A percentile compares a stretch with the other conserved stretches of the same genome.
Evolutionary conservation across 2,329 filamentous ascomycete species (phyloP).

Genomic region (Onygenales sp.): DNA sequence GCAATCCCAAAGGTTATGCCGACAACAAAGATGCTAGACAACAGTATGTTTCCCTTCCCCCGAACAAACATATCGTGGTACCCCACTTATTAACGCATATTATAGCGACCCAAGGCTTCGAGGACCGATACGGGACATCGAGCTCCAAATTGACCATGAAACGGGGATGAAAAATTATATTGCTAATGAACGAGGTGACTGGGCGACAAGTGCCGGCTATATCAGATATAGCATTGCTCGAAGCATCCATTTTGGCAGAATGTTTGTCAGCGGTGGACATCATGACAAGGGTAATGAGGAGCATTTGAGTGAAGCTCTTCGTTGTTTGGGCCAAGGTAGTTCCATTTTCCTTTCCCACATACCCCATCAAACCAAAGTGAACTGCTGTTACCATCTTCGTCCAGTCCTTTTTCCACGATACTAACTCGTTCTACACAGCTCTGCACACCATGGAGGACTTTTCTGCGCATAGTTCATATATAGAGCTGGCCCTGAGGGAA

Average conservation of each 20-base stretch:
- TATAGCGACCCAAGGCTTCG: slow-evolving; percentile 62
- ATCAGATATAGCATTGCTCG: slow-evolving; percentile 65
- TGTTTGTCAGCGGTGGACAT: slow-evolving; percentile 58
- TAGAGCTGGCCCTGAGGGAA: slow-evolving; percentile 66
- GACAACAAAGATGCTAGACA: slow-evolving; percentile 77
- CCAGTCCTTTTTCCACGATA: neutral
- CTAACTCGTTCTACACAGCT: neutral
- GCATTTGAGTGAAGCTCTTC: slow-evolving; percentile 69
- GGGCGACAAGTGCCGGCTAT: slow-evolving; percentile 85
- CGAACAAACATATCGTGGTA: neutral
- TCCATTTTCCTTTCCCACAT: neutral
- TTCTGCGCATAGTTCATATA: slow-evolving; percentile 75
- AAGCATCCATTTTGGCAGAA: slow-evolving; percentile 66
- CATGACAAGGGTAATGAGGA: slow-evolving; percentile 56
- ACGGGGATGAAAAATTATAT: slow-evolving; percentile 99
- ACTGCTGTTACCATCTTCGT: too few species aligned
- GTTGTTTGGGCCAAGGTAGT: slow-evolving; percentile 62
- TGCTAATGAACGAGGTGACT: slow-evolving; percentile 74
- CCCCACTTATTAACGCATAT: slow-evolving; percentile 28
- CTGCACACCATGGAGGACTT: slow-evolving; percentile 72
- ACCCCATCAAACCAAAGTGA: too few species aligned
- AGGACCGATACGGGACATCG: slow-evolving; percentile 61
- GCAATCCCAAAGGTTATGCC: slow-evolving; percentile 74
- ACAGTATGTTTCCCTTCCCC: slow-evolving; percentile 11
- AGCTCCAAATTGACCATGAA: slow-evolving; percentile 61